Evolutionary conservation across 768 basidiomycete species (phyloP).

Genomic region (Boletellus ananiceps): DNA sequence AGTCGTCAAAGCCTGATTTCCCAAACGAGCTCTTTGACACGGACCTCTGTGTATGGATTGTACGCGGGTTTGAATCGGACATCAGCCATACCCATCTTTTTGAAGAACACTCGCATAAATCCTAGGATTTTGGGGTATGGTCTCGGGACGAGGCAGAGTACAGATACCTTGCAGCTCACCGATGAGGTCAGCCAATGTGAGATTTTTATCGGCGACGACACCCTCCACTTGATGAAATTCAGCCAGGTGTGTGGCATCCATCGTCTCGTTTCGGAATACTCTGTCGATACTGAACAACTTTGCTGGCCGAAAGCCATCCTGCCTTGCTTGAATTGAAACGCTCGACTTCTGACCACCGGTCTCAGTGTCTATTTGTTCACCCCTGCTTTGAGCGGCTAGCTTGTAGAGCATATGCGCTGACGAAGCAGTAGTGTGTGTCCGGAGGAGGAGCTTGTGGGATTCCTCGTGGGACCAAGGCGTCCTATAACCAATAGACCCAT

Average conservation of each 20-base stretch:
- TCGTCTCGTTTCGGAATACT: conserved; percentile 97
- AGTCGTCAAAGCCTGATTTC: not conserved
- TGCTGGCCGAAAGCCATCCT: conserved; percentile 83
- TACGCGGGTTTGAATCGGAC: conserved; percentile 98
- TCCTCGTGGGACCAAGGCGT: conserved; percentile 95
- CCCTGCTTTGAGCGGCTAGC: conserved; percentile 79
- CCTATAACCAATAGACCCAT: conserved; percentile 93
- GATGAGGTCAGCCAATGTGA: conserved; percentile 93
- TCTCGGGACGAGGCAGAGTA: not conserved
- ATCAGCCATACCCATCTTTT: conserved; percentile 92
- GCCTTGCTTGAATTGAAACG: conserved; percentile 15
- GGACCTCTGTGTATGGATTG: conserved; percentile 94
- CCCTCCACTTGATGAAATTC: conserved; percentile 99
- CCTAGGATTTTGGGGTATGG: conserved; percentile 41
- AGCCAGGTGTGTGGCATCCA: conserved; percentile 96
- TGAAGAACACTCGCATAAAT: conserved; percentile 98
- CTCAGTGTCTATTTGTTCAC: conserved; percentile 45
- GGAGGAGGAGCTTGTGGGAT: conserved; percentile 84
- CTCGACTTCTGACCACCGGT: conserved; percentile 8
- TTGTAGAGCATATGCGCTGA: conserved; percentile 93
- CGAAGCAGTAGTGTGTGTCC: conserved; percentile 96
- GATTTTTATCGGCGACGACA: conserved; percentile 88
- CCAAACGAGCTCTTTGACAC: not conserved
- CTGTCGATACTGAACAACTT: conserved; percentile 97
- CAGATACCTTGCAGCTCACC: conserved; percentile 43